Base-by-base conservation (phyloP, 2,329 filamentous ascomycete species). In the Bipolaris zeicola region DNA sequence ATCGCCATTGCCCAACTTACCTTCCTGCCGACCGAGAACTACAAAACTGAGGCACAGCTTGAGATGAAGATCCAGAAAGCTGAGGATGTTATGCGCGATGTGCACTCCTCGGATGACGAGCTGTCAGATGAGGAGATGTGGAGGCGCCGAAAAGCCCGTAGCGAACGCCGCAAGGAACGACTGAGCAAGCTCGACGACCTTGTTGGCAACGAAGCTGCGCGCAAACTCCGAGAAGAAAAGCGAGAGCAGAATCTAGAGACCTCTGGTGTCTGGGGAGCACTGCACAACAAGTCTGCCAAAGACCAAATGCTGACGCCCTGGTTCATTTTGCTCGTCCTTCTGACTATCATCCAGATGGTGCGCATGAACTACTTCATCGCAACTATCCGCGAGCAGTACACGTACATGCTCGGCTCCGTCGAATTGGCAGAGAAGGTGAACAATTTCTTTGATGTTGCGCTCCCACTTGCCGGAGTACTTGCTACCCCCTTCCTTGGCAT, bases 351-450 rank as follows among this genome's bases (percentile, higher is more conserved):
- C 26, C 81, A 83, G 72, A 85, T 83, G 79, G 61, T 76, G 8
- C 64, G 71, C 16, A 96, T 96, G 82, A 96, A 96, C 78, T 96
- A 92, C 79, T 96, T 96, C 72, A 91, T 96, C 50, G 91, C 92
- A 3, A 96, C 92, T 2, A 88, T 96, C 61, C 84, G 89, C 2
- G 83, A 88, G 3, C 92, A 96, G 74, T 96, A 96, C 76, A 83
- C 86, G 45, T 88, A 87, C 67, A 84, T 96, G 46, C 84, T 96
- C 5, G 79, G 79, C 36, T 87, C 87, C 0, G 77, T 79, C 50
- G 75, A 80, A 1, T 78, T 82, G 45, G 90, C 91, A 0, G 80
- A 85, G 14, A 78, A 82, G 51, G 81, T 96, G 71, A 96, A 96
- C 77, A 82, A 89, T 41, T 88, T 92, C 73, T 96, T 96, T 77